phyloP scores from a whole-genome alignment of 2,329 filamentous ascomycete species.

The Trichoderma pleuroti region DNA sequence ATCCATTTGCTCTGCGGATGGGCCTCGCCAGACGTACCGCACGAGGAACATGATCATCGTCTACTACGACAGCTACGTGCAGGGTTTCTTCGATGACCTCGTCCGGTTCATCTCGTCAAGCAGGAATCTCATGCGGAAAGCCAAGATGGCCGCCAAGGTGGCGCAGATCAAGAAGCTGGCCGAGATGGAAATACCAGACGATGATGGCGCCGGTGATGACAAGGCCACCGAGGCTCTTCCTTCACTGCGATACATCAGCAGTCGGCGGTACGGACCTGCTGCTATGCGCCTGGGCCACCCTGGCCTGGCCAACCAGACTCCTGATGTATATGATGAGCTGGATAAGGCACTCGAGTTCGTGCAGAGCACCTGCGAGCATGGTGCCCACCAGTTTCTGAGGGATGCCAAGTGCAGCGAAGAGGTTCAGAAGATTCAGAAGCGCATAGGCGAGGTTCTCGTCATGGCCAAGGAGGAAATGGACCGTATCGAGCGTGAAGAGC shows the following conservation, averaged over 20 bases:
- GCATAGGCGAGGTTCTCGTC: conserved; percentile 61
- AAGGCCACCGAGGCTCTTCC: conserved; percentile 33
- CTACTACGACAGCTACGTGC: conserved; percentile 88
- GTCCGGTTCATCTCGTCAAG: conserved; percentile 78
- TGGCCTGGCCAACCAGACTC: conserved; percentile 25
- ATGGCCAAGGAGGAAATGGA: conserved; percentile 58
- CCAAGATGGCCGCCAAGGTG: conserved; percentile 76
- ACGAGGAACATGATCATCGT: conserved; percentile 76
- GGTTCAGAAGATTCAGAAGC: conserved; percentile 64
- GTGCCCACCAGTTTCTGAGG: conserved; percentile 84
- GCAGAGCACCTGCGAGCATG: conserved; percentile 78
- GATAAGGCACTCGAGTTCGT: conserved; percentile 78
- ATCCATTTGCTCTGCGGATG: conserved; percentile 50
- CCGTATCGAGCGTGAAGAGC: conserved; percentile 52
- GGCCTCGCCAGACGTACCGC: conserved; percentile 56
- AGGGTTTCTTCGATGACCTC: conserved; percentile 75
- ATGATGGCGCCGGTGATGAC: conserved; percentile 41
- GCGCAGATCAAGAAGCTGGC: conserved; percentile 60
- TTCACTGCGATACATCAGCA: conserved; percentile 40
- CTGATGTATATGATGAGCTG: conserved; percentile 65
- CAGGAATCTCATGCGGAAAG: conserved; percentile 80
- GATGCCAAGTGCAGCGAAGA: conserved; percentile 81
- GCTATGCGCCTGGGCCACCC: conserved; percentile 27
- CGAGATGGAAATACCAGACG: conserved; percentile 55
- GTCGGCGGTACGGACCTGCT: conserved; percentile 32